Evolutionary conservation across 305 asterid species (phyloP), one percentile per base, ranked within the genome.

Genomic region (Fraxinus angustifolia): DNA sequence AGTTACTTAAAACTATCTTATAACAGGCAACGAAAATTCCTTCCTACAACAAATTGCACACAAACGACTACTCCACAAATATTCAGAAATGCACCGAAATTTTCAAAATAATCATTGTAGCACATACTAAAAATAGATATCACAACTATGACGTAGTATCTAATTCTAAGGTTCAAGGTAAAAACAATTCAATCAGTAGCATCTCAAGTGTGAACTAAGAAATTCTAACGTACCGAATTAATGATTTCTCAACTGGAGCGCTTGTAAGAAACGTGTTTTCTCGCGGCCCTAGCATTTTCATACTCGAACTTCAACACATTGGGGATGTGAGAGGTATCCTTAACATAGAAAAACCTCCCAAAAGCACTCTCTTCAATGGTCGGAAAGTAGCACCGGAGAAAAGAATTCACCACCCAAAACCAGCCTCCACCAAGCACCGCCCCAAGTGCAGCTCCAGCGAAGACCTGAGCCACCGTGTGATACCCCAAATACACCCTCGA

Each of bases 401-500:
- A 82, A 38, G 86, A 88, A 84, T 94, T 92, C 73, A 96, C 98
- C 78, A 94, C 84, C 97, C 94, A 91, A 70, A 96, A 96, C 99
- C 99, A 93, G 60, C 79, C 87, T 12, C 94, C 92, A 2, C 99
- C 99, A 73, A 93, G 85, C n/a, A 88, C 80, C 8, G 85, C 81
- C 72, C 98, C 99, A 42, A 95, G 76, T 6, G 85, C 82, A 35
- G 99, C 94, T 42, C 99, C 99, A 0, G 99, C 97, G 36, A 92
- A 88, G 30, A 95, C 99, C 91, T 94, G 97, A 74, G 88, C 96
- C 78, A 86, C 90, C 56, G 95, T 86, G 78, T 95, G 98, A 83
- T 95, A 95, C 72, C 99, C 99, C 87, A 95, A 81, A 85, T 95
- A 95, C 84, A 95, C 98, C 92, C 99, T 88, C 1, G 97, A 93